Evolutionary conservation across 345 rosid genomes (phyloP).

Genomic region (Eucalyptus melliodora): DNA sequence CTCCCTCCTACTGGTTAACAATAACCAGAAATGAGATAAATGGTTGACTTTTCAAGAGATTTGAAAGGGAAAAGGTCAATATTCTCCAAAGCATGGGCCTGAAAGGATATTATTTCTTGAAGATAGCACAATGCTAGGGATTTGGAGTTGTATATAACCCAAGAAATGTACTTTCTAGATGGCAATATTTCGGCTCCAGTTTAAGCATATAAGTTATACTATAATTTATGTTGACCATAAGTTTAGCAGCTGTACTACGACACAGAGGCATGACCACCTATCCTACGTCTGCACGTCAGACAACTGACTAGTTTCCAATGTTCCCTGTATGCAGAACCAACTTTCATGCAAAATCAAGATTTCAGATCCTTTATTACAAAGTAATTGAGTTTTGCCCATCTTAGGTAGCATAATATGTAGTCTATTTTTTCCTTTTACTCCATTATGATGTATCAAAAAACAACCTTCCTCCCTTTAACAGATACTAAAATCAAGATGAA

Average conservation of each 20-base stretch:
- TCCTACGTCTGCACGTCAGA: background rate
- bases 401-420: background rate
- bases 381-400: background rate
- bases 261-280: background rate
- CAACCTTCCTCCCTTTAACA: background rate
- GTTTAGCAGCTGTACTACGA: background rate
- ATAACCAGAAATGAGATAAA: background rate
- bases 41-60: background rate
- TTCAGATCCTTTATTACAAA: background rate
- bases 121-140: background rate
- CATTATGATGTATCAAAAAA: background rate
- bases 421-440: background rate
- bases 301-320: background rate
- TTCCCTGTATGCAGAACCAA: background rate
- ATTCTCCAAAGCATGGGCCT: background rate
- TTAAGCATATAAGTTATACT: background rate
- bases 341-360: background rate
- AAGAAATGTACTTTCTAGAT: background rate
- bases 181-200: background rate
- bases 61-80: background rate
- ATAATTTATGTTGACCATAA: background rate
- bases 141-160: background rate
- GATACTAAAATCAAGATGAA: background rate
- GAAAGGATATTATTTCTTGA: background rate
- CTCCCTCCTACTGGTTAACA: background rate